Base-by-base conservation (phyloP, 192 early-diverging fungal genomes). In the Phlyctochytrium bullatum region DNA sequence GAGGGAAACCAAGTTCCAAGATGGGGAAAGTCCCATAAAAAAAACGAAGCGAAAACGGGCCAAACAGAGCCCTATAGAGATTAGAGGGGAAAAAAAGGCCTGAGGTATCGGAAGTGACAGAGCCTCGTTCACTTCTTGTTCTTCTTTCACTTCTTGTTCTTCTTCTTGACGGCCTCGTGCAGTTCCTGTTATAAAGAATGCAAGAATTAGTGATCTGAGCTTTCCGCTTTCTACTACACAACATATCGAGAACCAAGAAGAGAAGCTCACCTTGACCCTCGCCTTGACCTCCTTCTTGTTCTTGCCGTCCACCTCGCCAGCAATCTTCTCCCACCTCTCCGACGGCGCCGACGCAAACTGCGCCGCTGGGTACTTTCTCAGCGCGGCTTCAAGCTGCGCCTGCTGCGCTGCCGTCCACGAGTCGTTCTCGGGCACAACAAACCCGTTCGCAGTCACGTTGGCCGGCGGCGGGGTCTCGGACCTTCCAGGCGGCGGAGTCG, bases 251-350 rank as follows among this genome's bases (percentile, higher is more conserved):
- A n/a, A n/a, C 6, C 14, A 52, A 16, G 0, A 47, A 1, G 28
- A 24, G 35, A n/a, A 0, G 33, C 54, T 1, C 3, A 75, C 73
- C 71, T 83, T 83, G 34, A 83, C 80, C 25, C 81, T 61, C 57
- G 68, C 47, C 73, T 81, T 81, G 51, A 83, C 67, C 2, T 83
- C 81, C 68, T 83, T 83, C 33, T 69, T 68, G 62, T 28, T 74
- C 72, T 79, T 81, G 32, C 81, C 81, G 2, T 32, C 30, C 34
- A 83, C 54, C 53, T 75, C 76, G 20, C 25, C 71, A 23, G 82
- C 79, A 71, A 83, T 82, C 60, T 74, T 73, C 61, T 76, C 75
- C 82, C 82, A 83, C 47, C 82, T 75, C 53, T 83, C 80, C 30
- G 69, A 65, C 2, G 82, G 82, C 0, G 40, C 64, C 0, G 67